Evolutionary conservation across 164 flowering plant genomes (phyloP).

Genomic region (Kalanchoe fedtschenkoi): DNA sequence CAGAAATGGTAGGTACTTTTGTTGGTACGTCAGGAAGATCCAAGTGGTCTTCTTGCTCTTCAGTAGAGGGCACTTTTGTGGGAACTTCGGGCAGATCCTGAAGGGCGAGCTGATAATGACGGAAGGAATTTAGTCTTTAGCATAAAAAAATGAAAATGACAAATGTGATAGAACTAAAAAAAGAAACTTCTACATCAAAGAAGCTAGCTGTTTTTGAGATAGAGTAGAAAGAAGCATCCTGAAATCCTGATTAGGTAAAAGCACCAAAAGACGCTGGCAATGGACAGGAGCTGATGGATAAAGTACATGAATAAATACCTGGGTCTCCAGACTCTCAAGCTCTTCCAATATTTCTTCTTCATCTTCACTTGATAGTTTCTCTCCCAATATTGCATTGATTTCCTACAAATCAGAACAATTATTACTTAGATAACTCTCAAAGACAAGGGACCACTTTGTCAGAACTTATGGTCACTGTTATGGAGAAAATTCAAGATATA

Average conservation of each 20-base stretch:
- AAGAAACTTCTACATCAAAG: neutral
- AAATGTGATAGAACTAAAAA: neutral
- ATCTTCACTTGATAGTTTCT: constrained; percentile 84
- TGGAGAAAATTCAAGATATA: too few species aligned
- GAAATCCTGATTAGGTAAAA: neutral
- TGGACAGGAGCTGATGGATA: too few species aligned
- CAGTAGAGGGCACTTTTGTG: constrained; percentile 16
- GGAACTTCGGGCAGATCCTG: constrained; percentile 75
- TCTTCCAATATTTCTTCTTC: constrained; percentile 91
- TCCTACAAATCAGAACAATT: constrained; percentile 36
- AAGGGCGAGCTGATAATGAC: constrained; percentile 41
- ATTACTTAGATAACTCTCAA: neutral
- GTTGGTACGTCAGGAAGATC: constrained; percentile 87
- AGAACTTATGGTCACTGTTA: neutral
- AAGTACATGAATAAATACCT: too few species aligned
- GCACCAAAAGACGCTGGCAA: neutral
- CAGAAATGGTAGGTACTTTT: constrained; percentile 36
- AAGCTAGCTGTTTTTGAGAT: too few species aligned
- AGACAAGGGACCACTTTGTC: neutral
- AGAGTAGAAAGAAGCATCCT: too few species aligned
- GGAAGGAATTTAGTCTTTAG: neutral
- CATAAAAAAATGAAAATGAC: neutral
- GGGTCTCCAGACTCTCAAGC: constrained; percentile 75
- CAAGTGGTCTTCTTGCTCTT: constrained; percentile 34
- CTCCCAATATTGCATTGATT: constrained; percentile 84